phyloP scores from a whole-genome alignment of 2,329 filamentous ascomycete genomes.

The Tolypocladium ophioglossoides region DNA sequence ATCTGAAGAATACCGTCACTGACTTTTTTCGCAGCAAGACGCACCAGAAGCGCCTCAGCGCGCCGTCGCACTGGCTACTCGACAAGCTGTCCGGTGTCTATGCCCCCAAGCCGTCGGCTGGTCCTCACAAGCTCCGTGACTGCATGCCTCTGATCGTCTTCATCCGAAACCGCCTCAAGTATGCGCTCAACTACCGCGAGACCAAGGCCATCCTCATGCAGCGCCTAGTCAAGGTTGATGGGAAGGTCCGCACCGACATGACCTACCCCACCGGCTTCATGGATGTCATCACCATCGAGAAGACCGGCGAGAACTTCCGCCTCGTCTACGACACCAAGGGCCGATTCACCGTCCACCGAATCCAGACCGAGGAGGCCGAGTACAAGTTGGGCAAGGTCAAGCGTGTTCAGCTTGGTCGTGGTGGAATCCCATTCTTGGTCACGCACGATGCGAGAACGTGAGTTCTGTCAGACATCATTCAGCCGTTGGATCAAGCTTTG shows the following conservation, averaged over 20 bases:
- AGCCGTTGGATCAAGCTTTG: slow-evolving; percentile 99
- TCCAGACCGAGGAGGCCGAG: slow-evolving; percentile 95
- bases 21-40: slow-evolving; percentile 59
- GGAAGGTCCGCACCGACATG: slow-evolving; percentile 97
- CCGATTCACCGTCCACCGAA: slow-evolving; percentile 99
- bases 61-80: slow-evolving; percentile 98
- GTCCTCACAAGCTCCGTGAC: slow-evolving; percentile 99
- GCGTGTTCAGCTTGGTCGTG: slow-evolving; percentile 97
- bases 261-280: slow-evolving; percentile 98
- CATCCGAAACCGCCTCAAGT: slow-evolving; percentile 95
- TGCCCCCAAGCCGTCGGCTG: slow-evolving; percentile 58
- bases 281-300: slow-evolving; percentile 99
- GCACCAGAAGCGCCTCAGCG: slow-evolving; percentile 99
- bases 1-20: background rate
- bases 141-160: slow-evolving; percentile 99
- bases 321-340: slow-evolving; percentile 99
- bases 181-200: slow-evolving; percentile 98
- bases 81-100: slow-evolving; percentile 97
- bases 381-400: slow-evolving; percentile 99
- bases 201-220: slow-evolving; percentile 98
- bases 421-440: slow-evolving; percentile 99
- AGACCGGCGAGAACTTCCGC: slow-evolving; percentile 99
- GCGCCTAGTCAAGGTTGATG: slow-evolving; percentile 98
- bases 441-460: slow-evolving; percentile 99
- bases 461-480: slow-evolving; percentile 98